A percentile compares a stretch with the other conserved stretches of the same genome.
These are phyloP conservation scores for Lithocarpus polystachyus DNA, from an alignment of 306 rosid genomes.

Conservation along the genomic window DNA sequence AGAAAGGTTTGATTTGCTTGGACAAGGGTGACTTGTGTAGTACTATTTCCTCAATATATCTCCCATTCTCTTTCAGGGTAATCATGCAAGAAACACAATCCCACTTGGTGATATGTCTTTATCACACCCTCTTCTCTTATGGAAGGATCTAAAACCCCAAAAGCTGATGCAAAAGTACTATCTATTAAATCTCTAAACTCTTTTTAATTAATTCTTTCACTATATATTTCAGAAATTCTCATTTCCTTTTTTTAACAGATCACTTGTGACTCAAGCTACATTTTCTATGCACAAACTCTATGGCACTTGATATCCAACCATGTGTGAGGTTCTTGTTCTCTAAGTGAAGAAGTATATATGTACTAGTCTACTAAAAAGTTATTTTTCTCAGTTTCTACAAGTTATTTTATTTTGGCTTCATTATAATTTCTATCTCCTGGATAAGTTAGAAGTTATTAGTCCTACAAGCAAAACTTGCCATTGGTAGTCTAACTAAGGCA, in stretches of 20 bases:
- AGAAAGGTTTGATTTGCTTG: conserved; percentile 28
- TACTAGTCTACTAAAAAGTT: background rate
- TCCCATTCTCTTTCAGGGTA: conserved; percentile 23
- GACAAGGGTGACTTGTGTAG: conserved; percentile 30
- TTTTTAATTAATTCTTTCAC: background rate
- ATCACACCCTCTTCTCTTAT: conserved; percentile 33
- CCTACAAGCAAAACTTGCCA: background rate
- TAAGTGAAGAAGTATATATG: background rate
- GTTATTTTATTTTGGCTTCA: background rate
- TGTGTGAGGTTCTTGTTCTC: conserved; percentile 7
- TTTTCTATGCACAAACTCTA: conserved; percentile 1
- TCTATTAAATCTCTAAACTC: background rate
- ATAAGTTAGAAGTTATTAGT: background rate
- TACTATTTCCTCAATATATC: conserved; percentile 29
- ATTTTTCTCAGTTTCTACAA: background rate
- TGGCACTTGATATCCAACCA: conserved; percentile 11
- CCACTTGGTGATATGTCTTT: conserved; percentile 43
- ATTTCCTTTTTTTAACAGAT: background rate
- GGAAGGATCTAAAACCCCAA: conserved; percentile 22
- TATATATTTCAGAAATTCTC: background rate
- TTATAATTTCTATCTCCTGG: background rate
- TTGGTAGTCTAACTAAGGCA: background rate
- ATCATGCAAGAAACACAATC: conserved; percentile 43
- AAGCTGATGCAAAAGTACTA: background rate
- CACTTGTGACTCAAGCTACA: conserved; percentile 22